phyloP scores from a whole-genome alignment of 2,329 filamentous ascomycete genomes.

The Scortechinia acanthostroma region DNA sequence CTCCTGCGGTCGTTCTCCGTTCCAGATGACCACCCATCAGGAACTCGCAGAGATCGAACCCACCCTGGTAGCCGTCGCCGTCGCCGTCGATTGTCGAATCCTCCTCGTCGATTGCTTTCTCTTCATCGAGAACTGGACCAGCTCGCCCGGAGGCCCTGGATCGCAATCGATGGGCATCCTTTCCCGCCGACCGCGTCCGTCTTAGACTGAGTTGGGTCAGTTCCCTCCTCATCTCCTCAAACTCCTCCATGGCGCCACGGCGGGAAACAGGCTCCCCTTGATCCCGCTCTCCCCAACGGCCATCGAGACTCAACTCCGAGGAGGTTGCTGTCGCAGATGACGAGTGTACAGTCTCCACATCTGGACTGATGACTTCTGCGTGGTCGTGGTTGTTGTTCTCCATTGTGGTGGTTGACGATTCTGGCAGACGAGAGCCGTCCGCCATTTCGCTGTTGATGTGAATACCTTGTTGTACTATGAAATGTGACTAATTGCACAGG shows the following conservation, averaged over 20 bases:
- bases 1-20: slow-evolving; percentile 54
- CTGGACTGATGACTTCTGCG: no score
- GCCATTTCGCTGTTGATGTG: no score
- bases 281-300: slow-evolving; percentile 1
- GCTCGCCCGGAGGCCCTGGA: not conserved
- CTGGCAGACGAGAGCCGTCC: no score
- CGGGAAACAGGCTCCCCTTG: not conserved
- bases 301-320: not conserved
- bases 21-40: slow-evolving; percentile 71
- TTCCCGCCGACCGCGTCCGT: not conserved
- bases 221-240: not conserved
- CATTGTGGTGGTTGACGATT: no score
- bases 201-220: not conserved
- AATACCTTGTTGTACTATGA: no score
- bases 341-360: no score
- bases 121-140: slow-evolving; percentile 20
- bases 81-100: slow-evolving; percentile 8
- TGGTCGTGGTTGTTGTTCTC: no score
- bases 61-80: slow-evolving; percentile 44
- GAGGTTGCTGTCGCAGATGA: not conserved
- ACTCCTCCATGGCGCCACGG: not conserved
- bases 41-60: slow-evolving; percentile 65
- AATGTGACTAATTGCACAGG: no score
- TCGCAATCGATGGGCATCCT: not conserved
- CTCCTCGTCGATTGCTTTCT: slow-evolving; percentile 20